A percentile compares a stretch with the other conserved stretches of the same genome.
Conservation (phyloP, 345 rosid species). For the Cochlearia excelsa region DNA sequence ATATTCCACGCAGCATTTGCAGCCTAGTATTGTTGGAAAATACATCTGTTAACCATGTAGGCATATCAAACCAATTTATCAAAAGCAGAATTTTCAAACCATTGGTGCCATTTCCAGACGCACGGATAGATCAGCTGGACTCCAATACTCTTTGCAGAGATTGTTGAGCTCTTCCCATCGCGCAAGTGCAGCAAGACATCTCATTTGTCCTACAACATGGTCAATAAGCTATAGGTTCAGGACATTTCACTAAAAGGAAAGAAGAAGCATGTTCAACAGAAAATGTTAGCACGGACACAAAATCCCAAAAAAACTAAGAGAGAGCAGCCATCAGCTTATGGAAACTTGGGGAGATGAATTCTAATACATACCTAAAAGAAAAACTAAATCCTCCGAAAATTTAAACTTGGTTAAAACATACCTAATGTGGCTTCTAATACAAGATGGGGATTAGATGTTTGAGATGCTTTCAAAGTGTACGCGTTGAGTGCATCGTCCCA, state of each 20-base stretch:
- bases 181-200: conserved; percentile 97
- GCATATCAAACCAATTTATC: conserved; percentile 16
- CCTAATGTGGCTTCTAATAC: conserved; percentile 87
- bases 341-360: conserved; percentile 2
- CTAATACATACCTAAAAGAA: conserved; percentile 6
- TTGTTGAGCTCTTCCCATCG: conserved; percentile 97
- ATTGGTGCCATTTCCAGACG: conserved; percentile 99
- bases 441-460: conserved; percentile 72
- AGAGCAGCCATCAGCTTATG: conserved; percentile 7
- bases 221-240: conserved; percentile 26
- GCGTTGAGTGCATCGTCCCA: conserved; percentile 99
- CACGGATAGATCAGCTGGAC: conserved; percentile 92
- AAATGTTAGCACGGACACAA: conserved; percentile 24
- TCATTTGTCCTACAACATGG: conserved; percentile 70
- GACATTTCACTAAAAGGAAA: conserved; percentile 17
- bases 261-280: conserved; percentile 20
- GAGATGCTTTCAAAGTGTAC: conserved; percentile 75
- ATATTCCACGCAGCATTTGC: conserved; percentile 98
- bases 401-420: conserved; percentile 24
- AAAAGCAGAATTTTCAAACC: conserved; percentile 50
- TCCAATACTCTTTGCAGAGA: conserved; percentile 96
- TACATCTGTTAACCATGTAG: conserved; percentile 18
- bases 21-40: conserved; percentile 52
- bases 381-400: conserved; percentile 8
- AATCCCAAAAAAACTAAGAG: conserved; percentile 1